Evolutionary conservation across 2,329 filamentous ascomycete species (phyloP), one percentile per base, ranked within the genome.

Genomic region (Endoconidiophora polonica): DNA sequence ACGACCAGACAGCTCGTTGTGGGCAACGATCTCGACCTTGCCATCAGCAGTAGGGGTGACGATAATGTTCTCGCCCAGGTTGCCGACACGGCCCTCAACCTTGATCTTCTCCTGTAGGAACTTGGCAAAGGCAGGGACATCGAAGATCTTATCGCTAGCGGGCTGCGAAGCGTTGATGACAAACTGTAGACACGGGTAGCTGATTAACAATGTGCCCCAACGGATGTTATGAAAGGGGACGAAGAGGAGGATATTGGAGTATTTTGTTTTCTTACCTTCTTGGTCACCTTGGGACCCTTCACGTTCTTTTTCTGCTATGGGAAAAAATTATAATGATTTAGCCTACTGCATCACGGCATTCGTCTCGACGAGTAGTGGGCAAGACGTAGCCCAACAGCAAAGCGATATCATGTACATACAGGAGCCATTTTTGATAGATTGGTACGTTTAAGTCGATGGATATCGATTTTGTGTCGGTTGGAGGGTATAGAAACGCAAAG

Each of bases 21-120:
- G 88, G 61, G 90, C 81, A 66, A 93, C 81, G 68, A 98, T 81
- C 80, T 96, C 88, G 66, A 98, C 83, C 82, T 95, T 95, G 72
- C 90, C 91, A 65, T 95, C 91, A 60, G 85, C 87, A 64, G 81
- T 72, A 78, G 94, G 86, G 65, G 79, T 81, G 76, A 98, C 91
- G 67, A 79, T 74, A 66, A 98, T 81, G 67, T 76, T 79, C 66
- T 96, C 91, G 67, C 91, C 91, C 61, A 98, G 84, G 82, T 98
- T 96, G 63, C 88, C 88, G 66, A 90, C 88, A 67, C 87, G 90
- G 74, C 90, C 90, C 61, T 95, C 91, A 62, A 98, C 87, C 86
- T 98, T 98, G 82, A 98, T 94, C 74, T 85, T 87, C 73, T 96
- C 91, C 79, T 95, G 88, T 57, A 98, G 85, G 84, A 98, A 98